phyloP scores from a whole-genome alignment of 306 rosid genomes.

The Argentina anserina region DNA sequence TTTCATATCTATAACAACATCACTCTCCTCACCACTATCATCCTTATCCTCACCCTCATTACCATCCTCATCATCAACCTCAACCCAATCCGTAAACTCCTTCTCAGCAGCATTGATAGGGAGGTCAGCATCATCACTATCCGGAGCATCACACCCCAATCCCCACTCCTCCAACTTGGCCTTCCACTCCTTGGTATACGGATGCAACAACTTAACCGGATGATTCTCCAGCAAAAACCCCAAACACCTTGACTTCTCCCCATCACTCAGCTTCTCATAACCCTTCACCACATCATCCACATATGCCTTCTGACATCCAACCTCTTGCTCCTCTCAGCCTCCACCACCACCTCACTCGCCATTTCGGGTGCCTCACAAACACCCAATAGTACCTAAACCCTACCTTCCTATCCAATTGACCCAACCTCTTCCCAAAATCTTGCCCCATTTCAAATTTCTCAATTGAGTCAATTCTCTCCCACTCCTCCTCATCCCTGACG shows the following conservation, averaged over 20 bases:
- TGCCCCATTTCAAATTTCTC: conserved; percentile 74
- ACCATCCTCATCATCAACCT: conserved; percentile 34
- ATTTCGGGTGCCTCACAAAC: conserved; percentile 73
- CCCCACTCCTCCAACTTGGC: conserved; percentile 89
- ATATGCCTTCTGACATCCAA: conserved; percentile 79
- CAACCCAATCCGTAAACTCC: conserved; percentile 80
- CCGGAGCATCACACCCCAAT: conserved; percentile 96
- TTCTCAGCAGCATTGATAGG: conserved; percentile 35
- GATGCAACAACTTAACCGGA: conserved; percentile 75
- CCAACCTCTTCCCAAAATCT: conserved; percentile 58
- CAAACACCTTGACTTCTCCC: conserved; percentile 76
- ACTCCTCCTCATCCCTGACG: conserved; percentile 78
- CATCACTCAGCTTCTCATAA: conserved; percentile 69
- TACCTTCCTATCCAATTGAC: conserved; percentile 51
- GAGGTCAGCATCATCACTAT: conserved; percentile 42
- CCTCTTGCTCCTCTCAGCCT: conserved; percentile 71
- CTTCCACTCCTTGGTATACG: conserved; percentile 94
- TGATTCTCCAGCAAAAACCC: conserved; percentile 71
- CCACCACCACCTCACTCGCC: conserved; percentile 76
- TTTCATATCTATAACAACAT: conserved; percentile 26
- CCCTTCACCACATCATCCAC: conserved; percentile 92
- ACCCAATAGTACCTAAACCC: conserved; percentile 73
- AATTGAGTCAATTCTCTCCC: conserved; percentile 92
- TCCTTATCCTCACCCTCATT: conserved; percentile 29
- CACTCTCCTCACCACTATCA: conserved; percentile 22